phyloP scores from a whole-genome alignment of 495 filamentous ascomycete genomes.

The Ramalina intermedia region DNA sequence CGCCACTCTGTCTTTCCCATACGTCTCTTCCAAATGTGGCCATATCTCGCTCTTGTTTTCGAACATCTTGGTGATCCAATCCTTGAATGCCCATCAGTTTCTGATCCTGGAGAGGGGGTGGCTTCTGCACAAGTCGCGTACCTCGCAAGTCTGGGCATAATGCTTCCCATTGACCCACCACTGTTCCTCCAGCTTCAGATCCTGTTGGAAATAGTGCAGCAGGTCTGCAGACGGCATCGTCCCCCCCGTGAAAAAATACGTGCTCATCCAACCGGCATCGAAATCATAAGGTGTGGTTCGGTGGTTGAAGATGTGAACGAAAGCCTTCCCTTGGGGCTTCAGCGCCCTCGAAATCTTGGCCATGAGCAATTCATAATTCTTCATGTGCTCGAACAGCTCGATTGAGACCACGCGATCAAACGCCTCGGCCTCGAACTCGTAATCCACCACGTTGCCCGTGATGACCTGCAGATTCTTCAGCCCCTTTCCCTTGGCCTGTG shows the following conservation, averaged over 20 bases:
- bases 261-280: conserved; percentile 58
- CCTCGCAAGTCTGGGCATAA: conserved; percentile 52
- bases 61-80: conserved; percentile 42
- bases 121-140: conserved; percentile 15
- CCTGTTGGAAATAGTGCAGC: conserved; percentile 48
- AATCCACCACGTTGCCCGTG: conserved; percentile 44
- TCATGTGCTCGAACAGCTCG: conserved; percentile 63
- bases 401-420: conserved; percentile 50
- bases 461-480: conserved; percentile 43
- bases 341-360: conserved; percentile 40
- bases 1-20: conserved; percentile 36
- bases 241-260: conserved; percentile 53
- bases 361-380: conserved; percentile 53
- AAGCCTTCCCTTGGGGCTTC: conserved; percentile 44
- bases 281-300: conserved; percentile 48
- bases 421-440: conserved; percentile 37
- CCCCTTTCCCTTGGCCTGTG: conserved; percentile 33
- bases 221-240: conserved; percentile 56
- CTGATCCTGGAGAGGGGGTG: not conserved
- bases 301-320: conserved; percentile 51
- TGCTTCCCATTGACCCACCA: conserved; percentile 54
- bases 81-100: conserved; percentile 21
- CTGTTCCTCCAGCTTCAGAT: conserved; percentile 39
- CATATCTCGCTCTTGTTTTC: conserved; percentile 39
- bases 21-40: conserved; percentile 44